phyloP scores from a whole-genome alignment of 148 eudicot species.

The Limonium bicolor region DNA sequence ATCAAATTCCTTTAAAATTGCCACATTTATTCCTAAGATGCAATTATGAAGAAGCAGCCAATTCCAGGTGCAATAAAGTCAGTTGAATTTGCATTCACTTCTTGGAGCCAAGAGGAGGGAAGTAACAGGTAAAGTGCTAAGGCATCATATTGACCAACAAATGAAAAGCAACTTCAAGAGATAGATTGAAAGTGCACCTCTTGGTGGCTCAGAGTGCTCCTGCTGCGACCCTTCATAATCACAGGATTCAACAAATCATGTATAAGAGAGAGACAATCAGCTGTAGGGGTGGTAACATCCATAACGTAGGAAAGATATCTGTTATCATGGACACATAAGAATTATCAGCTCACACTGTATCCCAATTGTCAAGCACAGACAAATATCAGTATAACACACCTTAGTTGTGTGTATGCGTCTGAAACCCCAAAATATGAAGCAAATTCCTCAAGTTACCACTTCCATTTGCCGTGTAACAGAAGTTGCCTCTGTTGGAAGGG shows the following conservation, averaged over 20 bases:
- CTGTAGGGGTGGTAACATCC: conserved; percentile 98
- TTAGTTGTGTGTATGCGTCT: conserved; percentile 73
- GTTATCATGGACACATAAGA: conserved; percentile 7
- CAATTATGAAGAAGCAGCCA: too few relatives aligned
- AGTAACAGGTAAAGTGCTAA: too few relatives aligned
- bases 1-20: too few relatives aligned
- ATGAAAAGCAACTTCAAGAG: too few relatives aligned
- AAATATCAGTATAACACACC: conserved; percentile 23
- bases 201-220: conserved; percentile 74
- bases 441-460: conserved; percentile 84
- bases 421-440: conserved; percentile 89
- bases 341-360: too few relatives aligned
- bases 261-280: conserved; percentile 77
- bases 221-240: conserved; percentile 47
- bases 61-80: too few relatives aligned
- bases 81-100: too few relatives aligned
- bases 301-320: conserved; percentile 92
- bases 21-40: too few relatives aligned
- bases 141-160: too few relatives aligned
- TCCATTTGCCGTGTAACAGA: conserved; percentile 70
- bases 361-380: too few relatives aligned
- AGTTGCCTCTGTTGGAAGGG: conserved; percentile 83
- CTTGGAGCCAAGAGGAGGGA: too few relatives aligned
- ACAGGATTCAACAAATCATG: conserved; percentile 71
- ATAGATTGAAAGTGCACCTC: too few relatives aligned